A percentile compares a stretch with the other conserved stretches of the same genome.
Conservation (phyloP, 2,329 filamentous ascomycete genomes). For the Ambrosiella cleistominuta region DNA sequence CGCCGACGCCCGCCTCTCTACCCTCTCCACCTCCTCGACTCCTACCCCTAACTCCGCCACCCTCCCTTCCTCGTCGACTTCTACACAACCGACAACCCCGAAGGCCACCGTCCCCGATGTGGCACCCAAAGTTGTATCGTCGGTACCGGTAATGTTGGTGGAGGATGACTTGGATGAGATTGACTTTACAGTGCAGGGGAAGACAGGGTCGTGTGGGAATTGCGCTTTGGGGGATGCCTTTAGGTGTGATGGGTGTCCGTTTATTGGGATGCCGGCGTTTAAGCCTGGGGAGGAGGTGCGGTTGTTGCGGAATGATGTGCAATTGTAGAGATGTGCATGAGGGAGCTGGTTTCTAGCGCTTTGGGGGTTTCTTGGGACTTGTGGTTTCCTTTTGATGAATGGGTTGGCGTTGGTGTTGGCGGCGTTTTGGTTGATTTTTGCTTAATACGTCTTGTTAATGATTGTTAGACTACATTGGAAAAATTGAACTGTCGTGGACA, state of each 20-base stretch:
- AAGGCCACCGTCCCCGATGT: not conserved
- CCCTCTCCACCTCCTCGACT: conserved; percentile 14
- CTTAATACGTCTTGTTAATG: not conserved
- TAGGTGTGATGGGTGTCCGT: conserved; percentile 56
- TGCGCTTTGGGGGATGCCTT: conserved; percentile 88
- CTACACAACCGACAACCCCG: not conserved
- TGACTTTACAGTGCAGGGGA: conserved; percentile 95
- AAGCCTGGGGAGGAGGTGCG: conserved; percentile 91
- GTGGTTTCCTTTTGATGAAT: not conserved
- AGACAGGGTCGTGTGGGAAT: conserved; percentile 86
- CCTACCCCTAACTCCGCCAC: conserved; percentile 16
- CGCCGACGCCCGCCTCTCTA: conserved; percentile 40
- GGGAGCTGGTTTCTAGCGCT: not conserved
- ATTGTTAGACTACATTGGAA: too few relatives aligned
- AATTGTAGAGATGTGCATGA: conserved; percentile 39
- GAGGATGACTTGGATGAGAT: conserved; percentile 71
- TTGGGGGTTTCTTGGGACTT: not conserved
- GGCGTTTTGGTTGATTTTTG: not conserved
- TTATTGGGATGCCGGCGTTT: conserved; percentile 85
- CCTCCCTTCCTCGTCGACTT: not conserved
- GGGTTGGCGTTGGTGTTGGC: not conserved
- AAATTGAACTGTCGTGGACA: too few relatives aligned
- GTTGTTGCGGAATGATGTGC: conserved; percentile 69
- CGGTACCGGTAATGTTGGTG: conserved; percentile 39
- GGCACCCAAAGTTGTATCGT: not conserved